These are phyloP conservation scores for Cryptococcus neoformans DNA, from an alignment of 1,284 basidiomycete genomes.

Conservation along the genomic window DNA sequence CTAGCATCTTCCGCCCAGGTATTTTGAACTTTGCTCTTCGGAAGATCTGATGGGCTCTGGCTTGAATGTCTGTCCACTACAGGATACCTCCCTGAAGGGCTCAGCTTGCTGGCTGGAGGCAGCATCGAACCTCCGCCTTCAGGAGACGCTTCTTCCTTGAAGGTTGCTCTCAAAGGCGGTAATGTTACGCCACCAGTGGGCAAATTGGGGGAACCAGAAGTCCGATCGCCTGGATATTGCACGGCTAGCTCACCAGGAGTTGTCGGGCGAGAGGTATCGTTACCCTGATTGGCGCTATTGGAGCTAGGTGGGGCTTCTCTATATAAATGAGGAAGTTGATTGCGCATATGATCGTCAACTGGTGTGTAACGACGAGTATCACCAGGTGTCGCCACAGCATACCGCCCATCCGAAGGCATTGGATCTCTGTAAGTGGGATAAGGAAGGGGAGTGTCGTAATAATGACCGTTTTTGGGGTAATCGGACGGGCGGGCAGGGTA, in stretches of 20 bases:
- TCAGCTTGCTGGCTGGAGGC: background rate
- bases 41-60: slow-evolving; percentile 2
- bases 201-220: too few species aligned
- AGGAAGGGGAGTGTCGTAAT: background rate
- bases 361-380: too few species aligned
- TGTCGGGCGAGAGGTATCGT: too few species aligned
- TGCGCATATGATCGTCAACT: too few species aligned
- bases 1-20: slow-evolving; percentile 15
- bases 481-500: slow-evolving; percentile 2
- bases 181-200: slow-evolving; percentile 17
- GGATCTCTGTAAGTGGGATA: too few species aligned
- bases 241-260: too few species aligned
- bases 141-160: slow-evolving; percentile 10
- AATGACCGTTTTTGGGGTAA: background rate
- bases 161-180: slow-evolving; percentile 24
- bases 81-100: background rate
- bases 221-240: too few species aligned
- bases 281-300: too few species aligned
- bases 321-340: too few species aligned
- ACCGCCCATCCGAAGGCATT: too few species aligned
- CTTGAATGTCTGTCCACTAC: background rate
- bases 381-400: too few species aligned
- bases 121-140: background rate
- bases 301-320: too few species aligned
- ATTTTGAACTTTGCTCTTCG: slow-evolving; percentile 5